These are phyloP conservation scores for Podaxis carcinomalis DNA, from an alignment of 768 basidiomycete species.

Conservation along the genomic window DNA sequence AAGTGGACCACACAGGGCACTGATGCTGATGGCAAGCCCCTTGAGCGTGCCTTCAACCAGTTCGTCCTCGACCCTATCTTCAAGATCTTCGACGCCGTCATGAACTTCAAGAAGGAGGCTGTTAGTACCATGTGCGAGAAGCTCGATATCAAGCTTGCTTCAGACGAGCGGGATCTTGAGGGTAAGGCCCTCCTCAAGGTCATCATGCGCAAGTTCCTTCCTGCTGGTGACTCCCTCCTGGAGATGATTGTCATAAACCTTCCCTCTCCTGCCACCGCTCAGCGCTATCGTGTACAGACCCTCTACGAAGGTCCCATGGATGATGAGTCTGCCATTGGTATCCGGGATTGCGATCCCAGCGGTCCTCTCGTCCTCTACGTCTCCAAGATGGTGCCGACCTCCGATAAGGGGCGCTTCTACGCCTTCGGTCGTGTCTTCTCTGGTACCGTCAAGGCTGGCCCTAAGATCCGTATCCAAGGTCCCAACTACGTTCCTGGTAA, in stretches of 20 bases:
- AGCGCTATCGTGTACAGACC: conserved; percentile 98
- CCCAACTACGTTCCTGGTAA: conserved; percentile 98
- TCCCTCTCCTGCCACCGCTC: conserved; percentile 95
- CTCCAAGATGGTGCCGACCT: conserved; percentile 99
- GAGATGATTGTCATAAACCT: conserved; percentile 99
- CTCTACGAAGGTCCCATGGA: conserved; percentile 99
- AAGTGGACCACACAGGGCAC: conserved; percentile 88
- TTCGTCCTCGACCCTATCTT: conserved; percentile 99
- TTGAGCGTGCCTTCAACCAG: conserved; percentile 97
- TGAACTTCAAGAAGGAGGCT: conserved; percentile 98
- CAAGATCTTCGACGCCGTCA: conserved; percentile 96
- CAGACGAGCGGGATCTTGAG: conserved; percentile 90
- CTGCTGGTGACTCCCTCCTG: conserved; percentile 95
- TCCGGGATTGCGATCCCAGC: conserved; percentile 96
- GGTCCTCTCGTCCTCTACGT: conserved; percentile 97
- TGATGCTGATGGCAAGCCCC: conserved; percentile 80
- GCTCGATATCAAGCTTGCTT: conserved; percentile 86
- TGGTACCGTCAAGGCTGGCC: conserved; percentile 93
- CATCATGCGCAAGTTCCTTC: conserved; percentile 99
- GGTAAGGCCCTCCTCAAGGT: conserved; percentile 95
- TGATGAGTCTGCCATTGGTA: conserved; percentile 97
- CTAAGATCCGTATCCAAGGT: conserved; percentile 99
- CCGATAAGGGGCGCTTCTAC: conserved; percentile 99
- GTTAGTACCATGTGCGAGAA: conserved; percentile 87
- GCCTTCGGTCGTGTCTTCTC: conserved; percentile 99